Conservation (phyloP, 2,329 filamentous ascomycete genomes). For the Mariannaea elegans region DNA sequence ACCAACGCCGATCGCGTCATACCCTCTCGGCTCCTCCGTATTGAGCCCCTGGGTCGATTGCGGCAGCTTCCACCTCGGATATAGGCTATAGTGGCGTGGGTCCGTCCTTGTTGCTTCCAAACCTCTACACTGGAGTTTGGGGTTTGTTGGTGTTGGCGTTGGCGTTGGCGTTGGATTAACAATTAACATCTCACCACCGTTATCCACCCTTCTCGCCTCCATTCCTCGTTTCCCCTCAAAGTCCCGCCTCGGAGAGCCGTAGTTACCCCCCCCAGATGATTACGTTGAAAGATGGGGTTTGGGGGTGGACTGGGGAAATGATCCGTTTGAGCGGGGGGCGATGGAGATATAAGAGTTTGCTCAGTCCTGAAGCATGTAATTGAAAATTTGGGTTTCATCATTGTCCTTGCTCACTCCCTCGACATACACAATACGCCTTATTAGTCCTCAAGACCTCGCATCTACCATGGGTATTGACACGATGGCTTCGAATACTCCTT, state of each 20-base stretch:
- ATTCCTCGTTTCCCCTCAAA: background rate
- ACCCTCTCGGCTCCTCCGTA: constrained; percentile 25
- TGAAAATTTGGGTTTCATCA: background rate
- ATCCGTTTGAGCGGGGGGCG: background rate
- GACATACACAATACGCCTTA: too few species aligned
- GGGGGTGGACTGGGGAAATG: background rate
- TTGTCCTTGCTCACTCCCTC: background rate
- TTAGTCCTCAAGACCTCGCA: too few species aligned
- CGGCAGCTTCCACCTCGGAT: constrained; percentile 12
- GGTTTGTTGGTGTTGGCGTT: background rate
- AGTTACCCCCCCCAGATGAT: background rate
- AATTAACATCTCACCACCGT: too few species aligned
- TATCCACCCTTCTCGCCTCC: too few species aligned
- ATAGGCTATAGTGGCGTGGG: constrained; percentile 24
- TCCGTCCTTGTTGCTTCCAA: constrained; percentile 9
- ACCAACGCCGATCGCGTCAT: constrained; percentile 25
- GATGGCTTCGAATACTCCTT: constrained; percentile 33
- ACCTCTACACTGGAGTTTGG: too few species aligned
- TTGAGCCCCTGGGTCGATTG: background rate
- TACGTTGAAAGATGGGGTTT: background rate
- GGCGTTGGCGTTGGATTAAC: background rate
- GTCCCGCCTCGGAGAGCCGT: background rate
- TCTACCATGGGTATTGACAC: too few species aligned
- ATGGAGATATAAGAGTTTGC: constrained; percentile 6
- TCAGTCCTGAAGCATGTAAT: background rate